Evolutionary conservation across 2,329 filamentous ascomycete genomes (phyloP).

Genomic region (Monosporascus sp.): DNA sequence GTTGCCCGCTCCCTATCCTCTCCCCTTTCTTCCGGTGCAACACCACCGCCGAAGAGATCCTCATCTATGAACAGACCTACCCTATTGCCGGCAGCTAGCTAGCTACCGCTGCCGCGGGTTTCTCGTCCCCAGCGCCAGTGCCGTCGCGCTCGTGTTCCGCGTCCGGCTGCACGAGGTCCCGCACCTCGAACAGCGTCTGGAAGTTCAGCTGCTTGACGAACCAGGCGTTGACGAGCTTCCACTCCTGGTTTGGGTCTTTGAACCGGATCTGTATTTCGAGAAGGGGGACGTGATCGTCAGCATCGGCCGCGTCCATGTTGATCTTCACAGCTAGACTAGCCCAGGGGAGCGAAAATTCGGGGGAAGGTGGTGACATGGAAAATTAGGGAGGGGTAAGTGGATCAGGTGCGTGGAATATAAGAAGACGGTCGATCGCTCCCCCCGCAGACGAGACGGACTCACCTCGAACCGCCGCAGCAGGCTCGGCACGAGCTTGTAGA

Average conservation of each 20-base stretch:
- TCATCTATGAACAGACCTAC: no score
- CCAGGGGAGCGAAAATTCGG: no score
- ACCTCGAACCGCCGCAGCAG: constrained; percentile 61
- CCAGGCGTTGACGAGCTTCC: constrained; percentile 57
- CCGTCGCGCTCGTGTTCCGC: neutral
- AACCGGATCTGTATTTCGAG: constrained; percentile 41
- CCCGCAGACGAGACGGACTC: constrained; percentile 14
- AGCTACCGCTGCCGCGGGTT: neutral
- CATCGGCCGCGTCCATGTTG: neutral
- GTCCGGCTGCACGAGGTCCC: constrained; percentile 37
- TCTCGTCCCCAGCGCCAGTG: constrained; percentile 3
- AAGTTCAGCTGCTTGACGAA: constrained; percentile 59
- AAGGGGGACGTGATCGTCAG: neutral
- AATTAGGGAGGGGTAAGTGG: neutral
- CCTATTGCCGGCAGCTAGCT: neutral
- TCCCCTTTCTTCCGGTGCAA: no score
- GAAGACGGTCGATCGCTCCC: neutral
- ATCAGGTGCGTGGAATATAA: neutral
- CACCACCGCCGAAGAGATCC: no score
- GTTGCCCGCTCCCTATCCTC: no score
- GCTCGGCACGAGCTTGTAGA: constrained; percentile 57
- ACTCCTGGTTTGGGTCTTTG: constrained; percentile 48
- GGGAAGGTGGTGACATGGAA: neutral
- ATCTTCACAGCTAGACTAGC: no score
- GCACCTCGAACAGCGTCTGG: constrained; percentile 36